Evolutionary conservation across 495 filamentous ascomycete genomes (phyloP).

Genomic region (Lichenothelia convexa): DNA sequence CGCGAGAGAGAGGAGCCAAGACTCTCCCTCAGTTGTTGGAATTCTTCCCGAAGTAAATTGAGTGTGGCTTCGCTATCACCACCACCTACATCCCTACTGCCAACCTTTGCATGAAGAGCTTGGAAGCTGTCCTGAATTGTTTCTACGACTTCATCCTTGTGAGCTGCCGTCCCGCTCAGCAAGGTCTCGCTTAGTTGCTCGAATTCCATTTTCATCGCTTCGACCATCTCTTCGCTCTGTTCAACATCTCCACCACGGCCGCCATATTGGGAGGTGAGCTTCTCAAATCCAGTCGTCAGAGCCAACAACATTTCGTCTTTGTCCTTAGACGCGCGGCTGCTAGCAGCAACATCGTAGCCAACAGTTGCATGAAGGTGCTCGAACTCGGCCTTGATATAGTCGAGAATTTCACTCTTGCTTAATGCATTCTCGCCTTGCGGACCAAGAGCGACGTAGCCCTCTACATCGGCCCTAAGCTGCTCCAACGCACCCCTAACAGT

Average conservation of each 20-base stretch:
- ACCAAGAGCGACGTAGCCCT: constrained; percentile 36
- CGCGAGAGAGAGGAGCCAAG: constrained; percentile 50
- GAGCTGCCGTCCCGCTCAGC: constrained; percentile 12
- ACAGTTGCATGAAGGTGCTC: constrained; percentile 33
- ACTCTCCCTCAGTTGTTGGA: constrained; percentile 49
- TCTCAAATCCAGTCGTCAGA: constrained; percentile 19
- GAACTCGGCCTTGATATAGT: constrained; percentile 59
- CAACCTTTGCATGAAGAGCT: constrained; percentile 15
- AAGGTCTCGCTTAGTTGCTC: constrained; percentile 32
- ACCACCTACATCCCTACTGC: constrained; percentile 4
- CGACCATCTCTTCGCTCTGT: constrained; percentile 22
- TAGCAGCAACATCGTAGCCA: constrained; percentile 1
- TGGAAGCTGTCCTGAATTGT: constrained; percentile 19
- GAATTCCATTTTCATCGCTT: constrained; percentile 35
- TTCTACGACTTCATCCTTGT: constrained; percentile 23
- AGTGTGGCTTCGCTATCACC: constrained; percentile 12
- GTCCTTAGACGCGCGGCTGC: constrained; percentile 5
- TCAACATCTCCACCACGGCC: constrained; percentile 14
- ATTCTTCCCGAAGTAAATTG: constrained; percentile 26
- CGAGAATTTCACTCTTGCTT: constrained; percentile 37
- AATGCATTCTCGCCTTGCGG: constrained; percentile 21
- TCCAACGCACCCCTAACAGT: constrained; percentile 57
- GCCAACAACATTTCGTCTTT: constrained; percentile 16
- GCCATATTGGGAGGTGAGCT: constrained; percentile 15
- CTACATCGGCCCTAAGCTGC: constrained; percentile 51